Evolutionary conservation across 345 rosid genomes (phyloP).

Genomic region (Dovyalis caffra): DNA sequence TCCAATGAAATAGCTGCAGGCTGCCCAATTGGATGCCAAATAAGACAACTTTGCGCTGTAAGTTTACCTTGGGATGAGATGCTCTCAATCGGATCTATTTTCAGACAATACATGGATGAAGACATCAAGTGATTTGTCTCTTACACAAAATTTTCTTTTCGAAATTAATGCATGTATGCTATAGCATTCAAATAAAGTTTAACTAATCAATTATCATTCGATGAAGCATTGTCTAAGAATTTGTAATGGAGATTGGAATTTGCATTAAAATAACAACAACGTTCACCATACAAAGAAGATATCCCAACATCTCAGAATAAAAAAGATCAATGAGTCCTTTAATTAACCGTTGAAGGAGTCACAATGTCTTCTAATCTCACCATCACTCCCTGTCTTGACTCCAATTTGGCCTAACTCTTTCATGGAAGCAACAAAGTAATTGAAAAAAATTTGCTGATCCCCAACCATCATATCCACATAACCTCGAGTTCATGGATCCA

Average conservation of each 20-base stretch:
- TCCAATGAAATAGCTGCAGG: background rate
- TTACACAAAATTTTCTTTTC: background rate
- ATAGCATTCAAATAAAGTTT: background rate
- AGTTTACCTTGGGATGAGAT: too few relatives aligned
- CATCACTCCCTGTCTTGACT: constrained; percentile 5
- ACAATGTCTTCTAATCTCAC: constrained; percentile 15
- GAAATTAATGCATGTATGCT: background rate
- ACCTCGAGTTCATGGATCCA: background rate
- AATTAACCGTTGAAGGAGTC: constrained; percentile 5
- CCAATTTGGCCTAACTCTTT: constrained; percentile 2
- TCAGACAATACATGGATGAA: too few relatives aligned
- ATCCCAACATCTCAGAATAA: too few relatives aligned
- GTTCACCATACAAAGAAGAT: too few relatives aligned
- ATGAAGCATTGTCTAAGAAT: too few relatives aligned
- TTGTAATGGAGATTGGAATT: background rate
- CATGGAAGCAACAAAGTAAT: constrained; percentile 10
- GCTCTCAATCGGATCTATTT: too few relatives aligned
- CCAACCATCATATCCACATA: constrained; percentile 8
- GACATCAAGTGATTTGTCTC: too few relatives aligned
- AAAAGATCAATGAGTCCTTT: background rate
- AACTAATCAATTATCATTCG: too few relatives aligned
- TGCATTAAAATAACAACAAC: too few relatives aligned
- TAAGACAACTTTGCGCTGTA: background rate
- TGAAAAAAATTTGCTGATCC: constrained; percentile 6
- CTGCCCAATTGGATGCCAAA: background rate